These are phyloP conservation scores for Puccinia coronata DNA, from an alignment of 1,284 basidiomycete species.

Conservation along the genomic window DNA sequence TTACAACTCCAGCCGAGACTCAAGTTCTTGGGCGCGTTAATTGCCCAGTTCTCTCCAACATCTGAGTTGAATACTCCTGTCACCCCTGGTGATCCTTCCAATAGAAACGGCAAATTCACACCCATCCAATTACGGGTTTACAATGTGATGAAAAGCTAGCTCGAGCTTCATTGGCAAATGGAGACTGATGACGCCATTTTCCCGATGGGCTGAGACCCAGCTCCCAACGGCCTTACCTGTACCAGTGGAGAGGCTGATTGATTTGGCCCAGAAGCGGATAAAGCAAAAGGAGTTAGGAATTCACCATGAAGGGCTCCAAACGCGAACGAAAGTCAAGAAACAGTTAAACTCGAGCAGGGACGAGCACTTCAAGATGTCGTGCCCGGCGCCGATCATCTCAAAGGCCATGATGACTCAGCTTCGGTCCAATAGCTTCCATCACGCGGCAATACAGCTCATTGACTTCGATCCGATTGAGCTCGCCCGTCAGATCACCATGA, in stretches of 20 bases:
- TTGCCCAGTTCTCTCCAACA: conserved; percentile 73
- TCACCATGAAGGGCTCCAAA: conserved; percentile 9
- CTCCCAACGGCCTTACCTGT: conserved; percentile 68
- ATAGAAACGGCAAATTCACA: conserved; percentile 73
- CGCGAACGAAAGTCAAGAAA: conserved; percentile 14
- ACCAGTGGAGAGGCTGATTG: conserved; percentile 71
- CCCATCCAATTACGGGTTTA: conserved; percentile 85
- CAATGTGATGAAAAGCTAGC: conserved; percentile 89
- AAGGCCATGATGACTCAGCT: conserved; percentile 68
- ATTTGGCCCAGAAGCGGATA: conserved; percentile 66
- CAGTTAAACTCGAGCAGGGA: not conserved
- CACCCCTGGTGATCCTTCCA: conserved; percentile 67
- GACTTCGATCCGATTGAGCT: conserved; percentile 76
- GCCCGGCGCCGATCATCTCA: conserved; percentile 72
- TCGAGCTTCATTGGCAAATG: conserved; percentile 83
- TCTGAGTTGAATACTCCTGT: conserved; percentile 67
- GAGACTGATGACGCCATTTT: conserved; percentile 62
- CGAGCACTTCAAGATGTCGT: conserved; percentile 35
- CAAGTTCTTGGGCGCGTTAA: conserved; percentile 75
- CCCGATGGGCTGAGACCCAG: conserved; percentile 68
- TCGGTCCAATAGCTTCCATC: conserved; percentile 60
- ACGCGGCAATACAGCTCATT: conserved; percentile 67
- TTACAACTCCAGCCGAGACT: conserved; percentile 74
- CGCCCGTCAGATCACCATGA: conserved; percentile 64
- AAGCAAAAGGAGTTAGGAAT: conserved; percentile 52